Evolutionary conservation across 768 basidiomycete species (phyloP).

Genomic region (Suillus paluster): DNA sequence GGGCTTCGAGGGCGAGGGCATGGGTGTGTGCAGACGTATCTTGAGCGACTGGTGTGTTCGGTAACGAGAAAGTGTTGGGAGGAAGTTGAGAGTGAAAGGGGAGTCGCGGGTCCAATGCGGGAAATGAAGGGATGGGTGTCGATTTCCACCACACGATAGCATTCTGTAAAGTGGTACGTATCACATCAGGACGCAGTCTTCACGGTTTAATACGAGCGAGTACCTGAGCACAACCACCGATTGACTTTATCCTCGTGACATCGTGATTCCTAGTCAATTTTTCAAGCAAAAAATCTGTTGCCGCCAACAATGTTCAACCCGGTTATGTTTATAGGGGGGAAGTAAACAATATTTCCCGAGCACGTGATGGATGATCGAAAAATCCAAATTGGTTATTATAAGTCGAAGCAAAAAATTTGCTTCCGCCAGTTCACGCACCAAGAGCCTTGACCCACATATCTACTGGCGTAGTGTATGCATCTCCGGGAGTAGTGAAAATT

Average conservation of each 20-base stretch:
- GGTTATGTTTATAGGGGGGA: slow-evolving; percentile 2
- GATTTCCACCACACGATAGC: slow-evolving; percentile 90
- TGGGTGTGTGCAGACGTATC: slow-evolving; percentile 84
- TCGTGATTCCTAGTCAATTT: slow-evolving; percentile 75
- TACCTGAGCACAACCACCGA: slow-evolving; percentile 82
- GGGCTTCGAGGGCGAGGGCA: slow-evolving; percentile 73
- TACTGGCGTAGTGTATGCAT: slow-evolving; percentile 85
- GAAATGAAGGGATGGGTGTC: slow-evolving; percentile 71
- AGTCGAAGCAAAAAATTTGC: slow-evolving; percentile 54
- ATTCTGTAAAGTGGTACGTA: slow-evolving; percentile 42
- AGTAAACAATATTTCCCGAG: slow-evolving; percentile 10
- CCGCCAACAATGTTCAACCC: slow-evolving; percentile 25
- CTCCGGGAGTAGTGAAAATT: slow-evolving; percentile 84
- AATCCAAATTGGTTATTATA: slow-evolving; percentile 41
- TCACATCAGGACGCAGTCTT: slow-evolving; percentile 1
- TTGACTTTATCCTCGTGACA: slow-evolving; percentile 68
- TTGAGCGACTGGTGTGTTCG: slow-evolving; percentile 75
- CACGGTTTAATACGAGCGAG: slow-evolving; percentile 17
- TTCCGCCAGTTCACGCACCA: slow-evolving; percentile 67
- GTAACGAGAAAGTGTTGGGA: slow-evolving; percentile 67
- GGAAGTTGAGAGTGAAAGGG: slow-evolving; percentile 73
- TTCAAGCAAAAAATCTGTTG: slow-evolving; percentile 72
- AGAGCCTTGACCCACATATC: slow-evolving; percentile 92
- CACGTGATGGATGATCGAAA: slow-evolving; percentile 40
- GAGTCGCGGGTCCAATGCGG: slow-evolving; percentile 71